Conservation (phyloP, 2,329 filamentous ascomycete species). For the Eurotiales sp. region DNA sequence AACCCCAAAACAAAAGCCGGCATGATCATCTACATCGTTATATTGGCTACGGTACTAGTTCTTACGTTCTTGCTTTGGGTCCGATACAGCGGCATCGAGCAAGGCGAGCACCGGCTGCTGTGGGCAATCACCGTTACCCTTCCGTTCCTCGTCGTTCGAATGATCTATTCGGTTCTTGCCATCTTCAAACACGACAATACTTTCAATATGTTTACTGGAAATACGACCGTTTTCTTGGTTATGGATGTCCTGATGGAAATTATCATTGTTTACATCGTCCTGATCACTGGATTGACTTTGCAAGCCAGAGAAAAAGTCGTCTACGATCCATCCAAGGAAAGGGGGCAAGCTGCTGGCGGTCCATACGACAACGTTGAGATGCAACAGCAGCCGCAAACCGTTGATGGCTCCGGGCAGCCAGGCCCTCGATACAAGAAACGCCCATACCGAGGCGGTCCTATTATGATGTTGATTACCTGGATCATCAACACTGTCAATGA, state of each 20-base stretch:
- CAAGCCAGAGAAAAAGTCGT: background rate
- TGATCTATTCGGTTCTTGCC: constrained; percentile 29
- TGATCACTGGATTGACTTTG: constrained; percentile 21
- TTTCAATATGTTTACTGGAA: constrained; percentile 23
- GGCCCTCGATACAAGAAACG: too few relatives aligned
- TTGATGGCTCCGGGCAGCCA: too few relatives aligned
- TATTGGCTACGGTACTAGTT: constrained; percentile 29
- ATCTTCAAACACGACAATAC: constrained; percentile 22
- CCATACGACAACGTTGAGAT: too few relatives aligned
- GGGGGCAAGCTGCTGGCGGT: too few relatives aligned
- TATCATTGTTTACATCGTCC: constrained; percentile 26
- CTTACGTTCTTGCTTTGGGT: constrained; percentile 28
- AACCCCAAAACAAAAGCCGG: constrained; percentile 40
- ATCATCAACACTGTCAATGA: too few relatives aligned
- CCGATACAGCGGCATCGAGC: constrained; percentile 22
- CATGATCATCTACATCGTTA: constrained; percentile 34
- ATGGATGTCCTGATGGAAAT: constrained; percentile 31
- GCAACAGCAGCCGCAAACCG: too few relatives aligned
- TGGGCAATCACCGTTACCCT: constrained; percentile 25
- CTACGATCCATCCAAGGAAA: background rate
- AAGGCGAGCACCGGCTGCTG: constrained; percentile 27
- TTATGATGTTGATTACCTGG: too few relatives aligned
- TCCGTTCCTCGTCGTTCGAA: constrained; percentile 28
- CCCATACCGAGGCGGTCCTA: too few relatives aligned
- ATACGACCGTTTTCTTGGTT: constrained; percentile 24